Base-by-base conservation (phyloP, 352 stramenopile genomes). In the Globisporangium camurandrum region DNA sequence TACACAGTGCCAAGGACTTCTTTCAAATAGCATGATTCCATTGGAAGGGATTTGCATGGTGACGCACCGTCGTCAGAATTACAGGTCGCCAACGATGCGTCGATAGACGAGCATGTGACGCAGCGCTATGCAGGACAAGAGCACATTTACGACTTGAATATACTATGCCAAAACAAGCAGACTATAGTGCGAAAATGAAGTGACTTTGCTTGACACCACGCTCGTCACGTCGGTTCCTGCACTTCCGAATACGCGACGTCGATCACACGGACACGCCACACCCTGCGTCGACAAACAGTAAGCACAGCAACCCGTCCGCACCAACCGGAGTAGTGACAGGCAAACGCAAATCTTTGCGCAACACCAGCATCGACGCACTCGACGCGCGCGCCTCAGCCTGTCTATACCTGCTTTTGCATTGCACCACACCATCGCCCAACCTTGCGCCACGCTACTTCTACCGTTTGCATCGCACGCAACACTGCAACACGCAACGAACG, bases 361-460 rank as follows among this genome's bases (percentile, higher is more conserved):
- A 8, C 30, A 12, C 33, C n/a, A n/a, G 33, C 33, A 5, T 24
- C 36, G 36, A 39, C 33, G 12, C n/a, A n/a, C n/a, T n/a, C n/a
- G n/a, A n/a, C n/a, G 23, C 36, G n/a, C 36, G 36, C 36, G 23
- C 36, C 7, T 8, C 17, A 41, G 36, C 36, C 36, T 41, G 36
- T 41, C 36, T 41, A 41, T 41, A 41, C 36, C 36, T 20, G 20
- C 36, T 41, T 41, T 41, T 10, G 36, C 36, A n/a, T n/a, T n/a
- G n/a, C n/a, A n/a, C n/a, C n/a, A n/a, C n/a, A n/a, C n/a, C n/a
- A n/a, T n/a, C 36, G 9, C 36, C 36, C 4, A 5, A 8, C n/a
- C 8, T 10, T 41, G 36, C 36, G 14, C n/a, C 36, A n/a, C 19
- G 36, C 33, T 38, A n/a, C 33, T 16, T 7, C 33, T 2, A 12